phyloP scores from a whole-genome alignment of 192 early-diverging fungal species.

The Gorgonomyces haynaldii region DNA sequence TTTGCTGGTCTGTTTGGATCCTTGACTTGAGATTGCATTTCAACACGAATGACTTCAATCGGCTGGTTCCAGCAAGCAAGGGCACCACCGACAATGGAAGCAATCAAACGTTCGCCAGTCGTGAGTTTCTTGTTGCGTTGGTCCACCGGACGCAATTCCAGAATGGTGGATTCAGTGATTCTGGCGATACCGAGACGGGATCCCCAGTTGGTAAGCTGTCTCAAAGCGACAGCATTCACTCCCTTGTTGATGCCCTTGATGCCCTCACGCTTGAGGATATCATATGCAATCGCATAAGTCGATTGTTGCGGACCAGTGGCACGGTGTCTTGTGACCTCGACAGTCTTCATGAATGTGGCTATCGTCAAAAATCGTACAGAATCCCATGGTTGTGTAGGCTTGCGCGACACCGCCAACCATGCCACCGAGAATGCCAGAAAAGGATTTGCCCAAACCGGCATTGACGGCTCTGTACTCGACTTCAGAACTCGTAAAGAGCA shows the following conservation, averaged over 20 bases:
- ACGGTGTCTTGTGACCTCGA: slow-evolving; percentile 83
- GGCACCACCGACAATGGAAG: slow-evolving; percentile 83
- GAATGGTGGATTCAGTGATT: slow-evolving; percentile 51
- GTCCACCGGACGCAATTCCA: slow-evolving; percentile 27
- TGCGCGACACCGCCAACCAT: slow-evolving; percentile 91
- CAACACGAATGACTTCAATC: slow-evolving; percentile 96
- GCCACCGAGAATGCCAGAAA: slow-evolving; percentile 80
- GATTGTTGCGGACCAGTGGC: slow-evolving; percentile 44
- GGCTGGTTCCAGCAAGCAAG: slow-evolving; percentile 98
- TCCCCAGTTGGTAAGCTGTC: slow-evolving; percentile 99
- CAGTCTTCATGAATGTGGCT: slow-evolving; percentile 63
- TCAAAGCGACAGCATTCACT: slow-evolving; percentile 88
- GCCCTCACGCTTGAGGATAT: slow-evolving; percentile 88
- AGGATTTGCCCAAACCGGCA: slow-evolving; percentile 21
- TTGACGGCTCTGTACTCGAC: slow-evolving; percentile 49
- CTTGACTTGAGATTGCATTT: slow-evolving; percentile 96
- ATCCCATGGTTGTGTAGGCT: slow-evolving; percentile 99
- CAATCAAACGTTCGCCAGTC: slow-evolving; percentile 49
- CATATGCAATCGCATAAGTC: slow-evolving; percentile 70
- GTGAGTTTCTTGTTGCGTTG: slow-evolving; percentile 19
- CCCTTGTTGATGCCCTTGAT: slow-evolving; percentile 97
- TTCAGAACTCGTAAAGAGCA: slow-evolving; percentile 62
- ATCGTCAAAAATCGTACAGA: slow-evolving; percentile 93
- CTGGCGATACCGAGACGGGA: slow-evolving; percentile 65
- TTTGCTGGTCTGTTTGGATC: slow-evolving; percentile 78